Base-by-base conservation (phyloP, 1,139 yeast genomes). In the Suhomyces wounanorum region DNA sequence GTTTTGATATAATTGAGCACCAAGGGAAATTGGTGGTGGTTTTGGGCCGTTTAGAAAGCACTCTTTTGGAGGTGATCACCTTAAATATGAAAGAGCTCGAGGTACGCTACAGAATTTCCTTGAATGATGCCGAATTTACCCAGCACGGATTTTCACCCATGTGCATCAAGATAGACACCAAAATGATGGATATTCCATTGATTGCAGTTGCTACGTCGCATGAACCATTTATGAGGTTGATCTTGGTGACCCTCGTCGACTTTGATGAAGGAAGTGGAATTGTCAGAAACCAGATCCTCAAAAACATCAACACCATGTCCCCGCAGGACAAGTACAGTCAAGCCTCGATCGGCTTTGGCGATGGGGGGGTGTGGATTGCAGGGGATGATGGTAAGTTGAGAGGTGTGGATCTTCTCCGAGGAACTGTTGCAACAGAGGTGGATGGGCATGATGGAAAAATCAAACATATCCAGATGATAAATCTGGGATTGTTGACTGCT, bases 41-140 rank as follows among this genome's bases (percentile, higher is more conserved):
- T 17, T 67, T 85, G 1, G 85, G 90, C 1, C 77, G 87, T 55
- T 63, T 75, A 37, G 92, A 87, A 42, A 79, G 81, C 40, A 84
- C 94, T 0, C 72, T 82, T 49, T 53, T 85, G 47, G 81, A 83
- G 17, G 75, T 83, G 17, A 69, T 79, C 47, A 7, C 25, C 8
- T 36, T 11, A 4, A 18, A 28, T 28, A 41, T 55, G 3, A 14
- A 25, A 7, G 25, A 23, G 17, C 43, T 68, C 47, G 52, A 48
- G 16, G 54, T 79, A 3, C 48, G 71, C 13, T 75, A 73, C 51
- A 78, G 79, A 55, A 68, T 87, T 6, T 85, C 94, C 0, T 68
- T 87, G 50, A 87, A 87, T 62, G 91, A 85, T 62, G 88, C 95
- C 0, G 87, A 87, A 58, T 88, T 87, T 59, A 78, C 84, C n/a